Percentiles rank a stretch among this genome's conserved stretches.
Conservation (phyloP, 257 asterid species). For the Buddleja alternifolia region DNA sequence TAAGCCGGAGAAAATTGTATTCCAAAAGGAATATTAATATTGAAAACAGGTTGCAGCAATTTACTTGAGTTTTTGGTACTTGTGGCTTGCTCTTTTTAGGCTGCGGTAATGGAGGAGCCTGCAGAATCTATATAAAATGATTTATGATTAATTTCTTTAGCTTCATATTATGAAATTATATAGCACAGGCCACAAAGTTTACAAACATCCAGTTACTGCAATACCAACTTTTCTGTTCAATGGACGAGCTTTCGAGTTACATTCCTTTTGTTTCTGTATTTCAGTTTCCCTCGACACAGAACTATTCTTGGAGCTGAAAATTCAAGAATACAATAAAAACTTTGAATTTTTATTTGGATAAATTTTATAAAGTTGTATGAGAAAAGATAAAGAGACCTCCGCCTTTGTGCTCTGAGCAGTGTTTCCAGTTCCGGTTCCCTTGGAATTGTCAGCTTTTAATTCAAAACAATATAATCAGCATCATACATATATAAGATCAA, state of each 20-base stretch:
- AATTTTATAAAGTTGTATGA: background rate
- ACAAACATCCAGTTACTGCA: background rate
- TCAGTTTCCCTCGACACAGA: constrained; percentile 51
- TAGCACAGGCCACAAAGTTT: background rate
- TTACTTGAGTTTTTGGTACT: constrained; percentile 62
- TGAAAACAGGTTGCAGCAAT: constrained; percentile 10
- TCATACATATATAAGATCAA: background rate
- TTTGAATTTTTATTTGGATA: constrained; percentile 8
- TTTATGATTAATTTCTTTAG: background rate
- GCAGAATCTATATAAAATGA: constrained; percentile 40
- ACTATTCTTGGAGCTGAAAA: constrained; percentile 61
- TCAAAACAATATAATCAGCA: constrained; percentile 24
- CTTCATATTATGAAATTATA: background rate
- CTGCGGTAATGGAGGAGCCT: constrained; percentile 39
- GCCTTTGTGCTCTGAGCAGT: constrained; percentile 73
- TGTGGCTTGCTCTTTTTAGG: constrained; percentile 48
- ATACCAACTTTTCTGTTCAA: constrained; percentile 69
- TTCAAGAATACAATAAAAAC: background rate
- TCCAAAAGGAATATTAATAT: background rate
- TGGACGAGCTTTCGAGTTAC: constrained; percentile 43
- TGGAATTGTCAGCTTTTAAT: constrained; percentile 68
- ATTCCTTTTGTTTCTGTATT: constrained; percentile 35
- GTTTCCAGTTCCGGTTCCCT: constrained; percentile 81
- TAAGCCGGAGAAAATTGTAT: background rate
- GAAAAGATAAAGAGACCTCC: constrained; percentile 43